phyloP scores from a whole-genome alignment of 306 rosid genomes.

The Quercus variabilis region DNA sequence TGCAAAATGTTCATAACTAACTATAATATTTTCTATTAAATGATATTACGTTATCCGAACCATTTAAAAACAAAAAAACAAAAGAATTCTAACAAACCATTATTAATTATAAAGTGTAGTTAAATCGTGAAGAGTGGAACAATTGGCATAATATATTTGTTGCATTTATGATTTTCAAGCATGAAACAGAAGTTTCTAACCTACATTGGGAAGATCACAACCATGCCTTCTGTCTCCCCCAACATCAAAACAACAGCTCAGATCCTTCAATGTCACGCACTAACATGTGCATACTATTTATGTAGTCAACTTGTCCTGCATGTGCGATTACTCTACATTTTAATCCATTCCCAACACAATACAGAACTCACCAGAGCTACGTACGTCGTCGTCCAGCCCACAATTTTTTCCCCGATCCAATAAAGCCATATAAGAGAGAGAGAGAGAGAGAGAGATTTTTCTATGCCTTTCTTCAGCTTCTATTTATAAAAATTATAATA shows the following conservation, averaged over 20 bases:
- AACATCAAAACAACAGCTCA: background rate
- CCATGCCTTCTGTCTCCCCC: slow-evolving; percentile 5
- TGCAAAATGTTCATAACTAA: too few species aligned
- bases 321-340: background rate
- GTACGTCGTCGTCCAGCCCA: background rate
- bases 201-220: slow-evolving; percentile 8
- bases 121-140: background rate
- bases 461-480: background rate
- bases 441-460: background rate
- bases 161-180: slow-evolving; percentile 1
- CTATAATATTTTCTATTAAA: too few species aligned
- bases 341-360: slow-evolving; percentile 4
- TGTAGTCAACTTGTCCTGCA: slow-evolving; percentile 8
- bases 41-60: too few species aligned
- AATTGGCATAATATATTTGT: background rate
- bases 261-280: slow-evolving; percentile 13
- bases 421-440: too few species aligned
- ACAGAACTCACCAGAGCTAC: background rate
- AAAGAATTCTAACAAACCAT: too few species aligned
- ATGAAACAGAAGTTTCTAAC: slow-evolving; percentile 1
- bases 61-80: too few species aligned
- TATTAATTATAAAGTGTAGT: too few species aligned
- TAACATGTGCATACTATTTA: slow-evolving; percentile 17
- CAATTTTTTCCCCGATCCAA: too few species aligned
- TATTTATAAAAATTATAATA: background rate